These are phyloP conservation scores for Populus davidiana DNA, from an alignment of 345 rosid species.

Conservation along the genomic window DNA sequence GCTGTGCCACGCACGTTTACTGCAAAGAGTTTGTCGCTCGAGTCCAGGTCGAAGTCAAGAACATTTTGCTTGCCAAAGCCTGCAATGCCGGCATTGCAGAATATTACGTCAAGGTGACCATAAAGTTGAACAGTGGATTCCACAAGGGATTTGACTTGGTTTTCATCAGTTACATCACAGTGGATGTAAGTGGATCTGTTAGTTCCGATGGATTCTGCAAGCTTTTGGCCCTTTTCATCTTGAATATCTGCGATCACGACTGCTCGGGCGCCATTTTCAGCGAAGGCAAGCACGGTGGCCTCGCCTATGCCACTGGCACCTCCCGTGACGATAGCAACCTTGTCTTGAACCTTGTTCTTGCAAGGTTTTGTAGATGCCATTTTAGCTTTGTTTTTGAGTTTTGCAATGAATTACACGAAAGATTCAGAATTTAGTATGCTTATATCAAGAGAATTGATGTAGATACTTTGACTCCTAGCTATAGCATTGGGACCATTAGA, in stretches of 20 bases:
- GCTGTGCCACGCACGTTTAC: conserved; percentile 36
- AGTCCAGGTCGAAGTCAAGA: conserved; percentile 20
- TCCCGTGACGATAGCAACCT: conserved; percentile 27
- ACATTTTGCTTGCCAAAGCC: conserved; percentile 20
- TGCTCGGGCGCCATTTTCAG: conserved; percentile 19
- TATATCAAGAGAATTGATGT: no score
- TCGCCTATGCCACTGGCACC: conserved; percentile 33
- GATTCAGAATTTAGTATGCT: no score
- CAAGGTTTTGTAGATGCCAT: not conserved
- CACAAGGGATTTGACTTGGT: conserved; percentile 34
- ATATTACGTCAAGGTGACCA: conserved; percentile 35
- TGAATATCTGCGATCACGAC: conserved; percentile 39
- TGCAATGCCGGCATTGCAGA: conserved; percentile 38
- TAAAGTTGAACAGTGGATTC: conserved; percentile 20
- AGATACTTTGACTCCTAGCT: no score
- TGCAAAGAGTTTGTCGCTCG: conserved; percentile 18
- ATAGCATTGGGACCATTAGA: no score
- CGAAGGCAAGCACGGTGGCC: conserved; percentile 20
- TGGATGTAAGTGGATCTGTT: conserved; percentile 19
- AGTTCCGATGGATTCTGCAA: conserved; percentile 27
- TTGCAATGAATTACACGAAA: no score
- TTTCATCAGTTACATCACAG: conserved; percentile 38
- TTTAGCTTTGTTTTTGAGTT: no score
- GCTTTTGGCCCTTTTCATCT: conserved; percentile 23
- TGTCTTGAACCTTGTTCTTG: conserved; percentile 12